Conservation (phyloP, 2,329 filamentous ascomycete genomes). For the Neofusicoccum kwambonambiense region DNA sequence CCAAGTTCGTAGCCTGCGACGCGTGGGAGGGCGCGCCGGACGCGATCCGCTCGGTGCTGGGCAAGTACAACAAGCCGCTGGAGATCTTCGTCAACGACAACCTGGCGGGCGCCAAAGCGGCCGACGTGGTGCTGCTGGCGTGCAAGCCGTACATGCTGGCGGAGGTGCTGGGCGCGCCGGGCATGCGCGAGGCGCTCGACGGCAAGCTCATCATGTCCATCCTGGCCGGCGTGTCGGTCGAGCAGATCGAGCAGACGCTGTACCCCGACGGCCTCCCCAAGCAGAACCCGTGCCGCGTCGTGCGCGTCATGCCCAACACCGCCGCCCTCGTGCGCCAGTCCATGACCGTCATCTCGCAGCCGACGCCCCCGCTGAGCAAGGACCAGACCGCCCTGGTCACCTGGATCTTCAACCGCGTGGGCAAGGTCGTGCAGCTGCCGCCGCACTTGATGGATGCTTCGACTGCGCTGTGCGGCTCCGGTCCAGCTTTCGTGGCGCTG, state of each 20-base stretch:
- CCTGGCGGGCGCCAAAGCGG: slow-evolving; percentile 62
- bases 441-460: slow-evolving; percentile 68
- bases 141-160: slow-evolving; percentile 78
- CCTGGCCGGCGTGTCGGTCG: slow-evolving; percentile 70
- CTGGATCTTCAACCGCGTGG: slow-evolving; percentile 76
- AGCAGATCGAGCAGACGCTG: slow-evolving; percentile 65
- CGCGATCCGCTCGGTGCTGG: slow-evolving; percentile 65
- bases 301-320: slow-evolving; percentile 83
- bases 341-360: slow-evolving; percentile 73
- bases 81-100: slow-evolving; percentile 72
- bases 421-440: slow-evolving; percentile 67
- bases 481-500: slow-evolving; percentile 73
- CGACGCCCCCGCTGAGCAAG: slow-evolving; percentile 57
- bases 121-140: slow-evolving; percentile 72
- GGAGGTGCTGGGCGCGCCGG: slow-evolving; percentile 64
- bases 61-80: slow-evolving; percentile 61
- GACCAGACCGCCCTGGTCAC: slow-evolving; percentile 59
- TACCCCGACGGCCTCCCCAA: slow-evolving; percentile 54
- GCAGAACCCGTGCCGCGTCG: slow-evolving; percentile 59
- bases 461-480: slow-evolving; percentile 72
- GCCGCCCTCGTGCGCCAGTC: slow-evolving; percentile 74
- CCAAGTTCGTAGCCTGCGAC: slow-evolving; percentile 79
- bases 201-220: slow-evolving; percentile 83
- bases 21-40: slow-evolving; percentile 67
- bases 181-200: slow-evolving; percentile 69